These are phyloP conservation scores for Aureobasidium melanogenum DNA, from an alignment of 2,329 filamentous ascomycete genomes.

Conservation along the genomic window DNA sequence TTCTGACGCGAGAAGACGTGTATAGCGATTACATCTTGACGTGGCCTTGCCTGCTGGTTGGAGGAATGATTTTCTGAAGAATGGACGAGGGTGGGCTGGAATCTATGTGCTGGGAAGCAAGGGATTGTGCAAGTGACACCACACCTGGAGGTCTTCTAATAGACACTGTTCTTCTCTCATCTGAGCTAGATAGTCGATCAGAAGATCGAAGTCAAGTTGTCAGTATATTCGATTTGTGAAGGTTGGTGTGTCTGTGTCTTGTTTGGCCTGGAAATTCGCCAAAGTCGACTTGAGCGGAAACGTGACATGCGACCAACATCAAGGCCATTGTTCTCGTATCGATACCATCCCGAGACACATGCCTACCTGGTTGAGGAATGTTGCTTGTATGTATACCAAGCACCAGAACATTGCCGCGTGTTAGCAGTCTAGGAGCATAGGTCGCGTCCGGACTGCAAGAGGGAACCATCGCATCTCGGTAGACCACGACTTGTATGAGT, in stretches of 20 bases:
- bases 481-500: neutral
- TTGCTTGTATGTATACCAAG: neutral
- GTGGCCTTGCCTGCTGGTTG: neutral
- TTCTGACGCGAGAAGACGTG: constrained; percentile 3
- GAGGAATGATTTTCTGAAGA: constrained; percentile 8
- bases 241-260: neutral
- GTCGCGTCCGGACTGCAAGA: neutral
- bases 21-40: constrained; percentile 3
- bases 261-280: neutral
- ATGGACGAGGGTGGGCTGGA: constrained; percentile 7
- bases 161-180: too few species aligned
- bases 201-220: too few species aligned
- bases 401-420: neutral
- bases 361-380: neutral
- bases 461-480: neutral
- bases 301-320: neutral
- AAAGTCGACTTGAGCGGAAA: neutral
- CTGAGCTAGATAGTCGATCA: too few species aligned
- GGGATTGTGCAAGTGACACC: neutral
- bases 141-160: neutral
- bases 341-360: neutral
- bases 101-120: constrained; percentile 1
- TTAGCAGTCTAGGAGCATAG: neutral
- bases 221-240: too few species aligned
- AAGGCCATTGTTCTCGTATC: constrained; percentile 1